phyloP scores from a whole-genome alignment of 805 yeast genomes.

The Candida peoriensis region DNA sequence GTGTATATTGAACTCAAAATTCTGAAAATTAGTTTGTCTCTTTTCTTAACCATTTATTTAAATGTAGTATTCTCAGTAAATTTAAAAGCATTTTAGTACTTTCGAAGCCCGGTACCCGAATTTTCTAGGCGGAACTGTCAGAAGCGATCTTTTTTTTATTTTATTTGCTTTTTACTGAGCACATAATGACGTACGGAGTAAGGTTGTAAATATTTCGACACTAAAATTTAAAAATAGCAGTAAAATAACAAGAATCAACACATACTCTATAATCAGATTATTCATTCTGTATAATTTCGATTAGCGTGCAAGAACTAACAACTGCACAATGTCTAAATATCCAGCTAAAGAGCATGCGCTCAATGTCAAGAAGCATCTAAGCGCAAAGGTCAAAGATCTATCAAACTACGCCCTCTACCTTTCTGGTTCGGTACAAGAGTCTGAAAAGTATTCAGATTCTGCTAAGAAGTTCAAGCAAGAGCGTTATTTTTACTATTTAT shows the following conservation, averaged over 20 bases:
- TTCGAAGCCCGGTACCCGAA: too few species aligned
- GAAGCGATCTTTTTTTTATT: too few species aligned
- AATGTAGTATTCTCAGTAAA: too few species aligned
- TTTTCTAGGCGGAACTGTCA: too few species aligned
- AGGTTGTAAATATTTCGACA: too few species aligned
- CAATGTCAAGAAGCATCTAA: conserved; percentile 40
- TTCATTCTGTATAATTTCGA: background rate
- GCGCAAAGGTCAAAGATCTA: conserved; percentile 19
- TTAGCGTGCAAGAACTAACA: conserved; percentile 1
- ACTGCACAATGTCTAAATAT: conserved; percentile 42
- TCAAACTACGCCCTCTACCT: conserved; percentile 43
- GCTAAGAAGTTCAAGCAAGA: conserved; percentile 78
- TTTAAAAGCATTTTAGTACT: too few species aligned
- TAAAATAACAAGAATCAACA: background rate
- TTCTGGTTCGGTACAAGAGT: conserved; percentile 54
- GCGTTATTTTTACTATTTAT: conserved; percentile 81
- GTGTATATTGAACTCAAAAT: background rate
- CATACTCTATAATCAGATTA: too few species aligned
- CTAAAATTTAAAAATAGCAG: too few species aligned
- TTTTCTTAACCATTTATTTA: too few species aligned
- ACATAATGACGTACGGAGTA: too few species aligned
- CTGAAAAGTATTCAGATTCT: conserved; percentile 76
- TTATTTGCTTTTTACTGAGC: too few species aligned
- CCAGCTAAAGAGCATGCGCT: conserved; percentile 80
- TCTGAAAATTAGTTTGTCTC: too few species aligned